phyloP scores from a whole-genome alignment of 2,329 filamentous ascomycete genomes.

The Epichloe gansuensis region DNA sequence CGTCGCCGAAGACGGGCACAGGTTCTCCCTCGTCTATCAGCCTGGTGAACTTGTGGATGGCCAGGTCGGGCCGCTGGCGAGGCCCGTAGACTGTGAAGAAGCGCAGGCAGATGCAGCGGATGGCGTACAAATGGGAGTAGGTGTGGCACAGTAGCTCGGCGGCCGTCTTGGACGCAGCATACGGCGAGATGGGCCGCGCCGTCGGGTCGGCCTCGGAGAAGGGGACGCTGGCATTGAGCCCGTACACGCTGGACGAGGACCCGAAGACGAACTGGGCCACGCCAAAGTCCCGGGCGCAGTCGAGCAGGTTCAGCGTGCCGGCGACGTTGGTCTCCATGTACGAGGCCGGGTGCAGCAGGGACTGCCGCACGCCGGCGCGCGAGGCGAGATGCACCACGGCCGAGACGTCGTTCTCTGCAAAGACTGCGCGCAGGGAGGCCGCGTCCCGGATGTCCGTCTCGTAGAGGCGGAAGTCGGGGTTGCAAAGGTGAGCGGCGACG shows the following conservation, averaged over 20 bases:
- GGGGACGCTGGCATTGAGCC: constrained; percentile 10
- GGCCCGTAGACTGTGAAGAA: constrained; percentile 16
- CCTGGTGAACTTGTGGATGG: constrained; percentile 12
- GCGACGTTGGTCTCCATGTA: constrained; percentile 14
- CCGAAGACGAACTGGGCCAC: constrained; percentile 13
- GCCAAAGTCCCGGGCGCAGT: constrained; percentile 12
- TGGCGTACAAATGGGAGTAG: constrained; percentile 13
- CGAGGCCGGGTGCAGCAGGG: constrained; percentile 8
- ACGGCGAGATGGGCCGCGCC: constrained; percentile 12
- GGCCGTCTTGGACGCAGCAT: constrained; percentile 10
- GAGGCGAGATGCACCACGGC: constrained; percentile 13
- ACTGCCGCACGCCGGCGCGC: constrained; percentile 13
- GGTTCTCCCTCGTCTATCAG: constrained; percentile 12
- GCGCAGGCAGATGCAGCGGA: constrained; percentile 13
- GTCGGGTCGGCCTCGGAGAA: constrained; percentile 11
- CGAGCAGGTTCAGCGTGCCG: constrained; percentile 13
- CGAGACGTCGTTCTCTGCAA: constrained; percentile 8
- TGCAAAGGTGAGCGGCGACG: constrained; percentile 9
- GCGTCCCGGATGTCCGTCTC: constrained; percentile 2
- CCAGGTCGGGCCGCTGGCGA: constrained; percentile 14
- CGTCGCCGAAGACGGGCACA: constrained; percentile 14
- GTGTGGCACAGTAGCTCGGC: constrained; percentile 14
- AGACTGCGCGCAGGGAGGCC: constrained; percentile 7
- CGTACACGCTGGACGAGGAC: constrained; percentile 14
- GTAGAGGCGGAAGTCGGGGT: constrained; percentile 11